Conservation (phyloP, 1,284 basidiomycete species). For the Apiotrichum siamense region DNA sequence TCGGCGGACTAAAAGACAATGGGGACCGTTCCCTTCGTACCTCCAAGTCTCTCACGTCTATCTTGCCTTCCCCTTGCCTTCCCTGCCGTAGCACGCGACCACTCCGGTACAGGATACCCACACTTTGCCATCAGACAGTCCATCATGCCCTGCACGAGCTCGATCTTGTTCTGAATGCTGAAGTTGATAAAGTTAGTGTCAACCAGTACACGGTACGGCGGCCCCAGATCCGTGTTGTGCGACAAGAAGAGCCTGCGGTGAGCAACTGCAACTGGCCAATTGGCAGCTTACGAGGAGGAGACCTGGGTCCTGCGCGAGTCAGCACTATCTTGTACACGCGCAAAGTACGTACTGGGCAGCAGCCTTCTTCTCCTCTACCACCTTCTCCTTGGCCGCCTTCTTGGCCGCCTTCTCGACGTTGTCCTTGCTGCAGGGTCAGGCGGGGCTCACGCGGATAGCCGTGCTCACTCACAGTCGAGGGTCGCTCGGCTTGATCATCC, state of each 20-base stretch:
- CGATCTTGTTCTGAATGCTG: slow-evolving; percentile 94
- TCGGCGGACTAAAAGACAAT: too few relatives aligned
- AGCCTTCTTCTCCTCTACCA: slow-evolving; percentile 47
- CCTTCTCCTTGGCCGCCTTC: slow-evolving; percentile 48
- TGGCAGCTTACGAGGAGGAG: slow-evolving; percentile 10
- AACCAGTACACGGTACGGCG: slow-evolving; percentile 93
- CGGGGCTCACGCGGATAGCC: slow-evolving; percentile 17
- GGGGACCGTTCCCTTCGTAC: too few relatives aligned
- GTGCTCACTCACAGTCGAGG: slow-evolving; percentile 85
- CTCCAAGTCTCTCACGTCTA: not conserved
- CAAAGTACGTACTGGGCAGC: not conserved
- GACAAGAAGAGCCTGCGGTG: slow-evolving; percentile 74
- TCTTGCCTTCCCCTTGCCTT: not conserved
- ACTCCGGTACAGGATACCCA: slow-evolving; percentile 48
- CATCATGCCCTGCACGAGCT: slow-evolving; percentile 97
- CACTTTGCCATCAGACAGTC: slow-evolving; percentile 99
- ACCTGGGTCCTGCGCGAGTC: slow-evolving; percentile 25
- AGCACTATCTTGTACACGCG: too few relatives aligned
- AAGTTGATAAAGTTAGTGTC: slow-evolving; percentile 99
- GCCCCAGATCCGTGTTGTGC: slow-evolving; percentile 92
- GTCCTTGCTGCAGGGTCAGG: slow-evolving; percentile 45
- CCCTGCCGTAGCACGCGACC: not conserved
- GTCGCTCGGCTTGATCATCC: slow-evolving; percentile 91
- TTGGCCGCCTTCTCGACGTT: slow-evolving; percentile 51
- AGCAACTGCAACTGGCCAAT: not conserved